Percentiles rank a stretch among this genome's conserved stretches.
Evolutionary conservation across 352 stramenopile species (phyloP).

Genomic region (Aphanomyces invadans): DNA sequence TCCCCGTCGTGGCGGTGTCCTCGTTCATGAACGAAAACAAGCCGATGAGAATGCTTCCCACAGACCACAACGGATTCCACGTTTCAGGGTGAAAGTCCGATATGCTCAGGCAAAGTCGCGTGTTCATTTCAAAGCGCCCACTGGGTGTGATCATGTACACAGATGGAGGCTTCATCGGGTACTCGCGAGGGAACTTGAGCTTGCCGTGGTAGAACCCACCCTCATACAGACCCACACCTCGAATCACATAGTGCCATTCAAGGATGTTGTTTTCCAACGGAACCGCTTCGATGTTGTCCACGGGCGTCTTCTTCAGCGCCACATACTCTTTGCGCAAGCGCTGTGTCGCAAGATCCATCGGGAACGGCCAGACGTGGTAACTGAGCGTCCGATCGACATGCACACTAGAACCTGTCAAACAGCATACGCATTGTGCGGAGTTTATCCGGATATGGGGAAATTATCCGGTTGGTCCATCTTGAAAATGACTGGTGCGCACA

Average conservation of each 20-base stretch:
- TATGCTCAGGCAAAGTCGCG: constrained; percentile 92
- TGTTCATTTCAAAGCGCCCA: constrained; percentile 92
- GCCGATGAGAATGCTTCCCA: constrained; percentile 93
- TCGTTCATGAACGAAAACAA: constrained; percentile 91
- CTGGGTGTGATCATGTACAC: constrained; percentile 94
- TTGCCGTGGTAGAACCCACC: constrained; percentile 88
- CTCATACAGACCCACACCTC: constrained; percentile 71
- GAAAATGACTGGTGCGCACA: constrained; percentile 21
- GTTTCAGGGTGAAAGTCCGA: constrained; percentile 93
- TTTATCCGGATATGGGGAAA: too few relatives aligned
- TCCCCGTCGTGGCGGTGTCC: constrained; percentile 76
- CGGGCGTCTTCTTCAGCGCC: constrained; percentile 83
- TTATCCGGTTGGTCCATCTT: constrained; percentile 8
- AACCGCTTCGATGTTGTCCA: constrained; percentile 85
- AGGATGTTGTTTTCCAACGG: constrained; percentile 92
- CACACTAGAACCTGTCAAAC: too few relatives aligned
- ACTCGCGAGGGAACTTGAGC: constrained; percentile 91
- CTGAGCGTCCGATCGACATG: too few relatives aligned
- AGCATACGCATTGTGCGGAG: too few relatives aligned
- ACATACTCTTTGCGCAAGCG: constrained; percentile 91
- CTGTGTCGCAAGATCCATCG: constrained; percentile 57
- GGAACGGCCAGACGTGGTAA: too few relatives aligned
- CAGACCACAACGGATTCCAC: constrained; percentile 97
- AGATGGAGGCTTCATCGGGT: constrained; percentile 92
- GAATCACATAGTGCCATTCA: constrained; percentile 96